These are phyloP conservation scores for Raffaelea ambrosiae DNA, from an alignment of 2,329 filamentous ascomycete genomes.

Conservation along the genomic window DNA sequence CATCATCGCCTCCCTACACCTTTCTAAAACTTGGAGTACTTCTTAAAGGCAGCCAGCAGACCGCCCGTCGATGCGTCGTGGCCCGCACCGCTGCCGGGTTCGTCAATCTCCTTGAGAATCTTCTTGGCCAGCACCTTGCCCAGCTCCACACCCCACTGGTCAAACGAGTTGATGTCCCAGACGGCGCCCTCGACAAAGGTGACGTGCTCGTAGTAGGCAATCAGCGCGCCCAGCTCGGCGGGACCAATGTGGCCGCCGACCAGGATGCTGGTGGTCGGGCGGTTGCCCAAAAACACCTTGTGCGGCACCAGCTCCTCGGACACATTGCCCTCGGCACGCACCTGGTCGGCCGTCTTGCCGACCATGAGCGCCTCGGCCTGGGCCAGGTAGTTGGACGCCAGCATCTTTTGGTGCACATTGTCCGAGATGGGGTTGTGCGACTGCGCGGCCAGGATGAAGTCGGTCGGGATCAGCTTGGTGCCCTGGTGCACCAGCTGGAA, in stretches of 20 bases:
- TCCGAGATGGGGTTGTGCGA: conserved; percentile 91
- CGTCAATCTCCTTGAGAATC: conserved; percentile 76
- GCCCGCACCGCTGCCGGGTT: conserved; percentile 57
- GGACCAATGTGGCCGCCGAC: conserved; percentile 88
- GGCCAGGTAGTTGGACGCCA: conserved; percentile 85
- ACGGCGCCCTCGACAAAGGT: conserved; percentile 96
- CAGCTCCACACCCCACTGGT: conserved; percentile 98
- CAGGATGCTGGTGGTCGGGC: conserved; percentile 90
- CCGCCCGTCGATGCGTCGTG: conserved; percentile 88
- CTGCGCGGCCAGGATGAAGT: conserved; percentile 94
- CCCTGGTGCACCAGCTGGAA: conserved; percentile 99
- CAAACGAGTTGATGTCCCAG: conserved; percentile 99
- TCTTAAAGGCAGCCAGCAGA: conserved; percentile 88
- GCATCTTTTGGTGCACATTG: conserved; percentile 95
- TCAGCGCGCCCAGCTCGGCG: conserved; percentile 84
- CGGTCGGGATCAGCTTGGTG: conserved; percentile 95
- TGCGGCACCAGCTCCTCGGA: conserved; percentile 77
- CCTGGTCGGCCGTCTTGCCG: conserved; percentile 74
- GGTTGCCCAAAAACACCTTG: conserved; percentile 98
- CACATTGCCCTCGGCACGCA: conserved; percentile 62
- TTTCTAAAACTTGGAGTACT: conserved; percentile 48
- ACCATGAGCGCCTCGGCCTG: conserved; percentile 88
- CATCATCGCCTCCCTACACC: too few species aligned
- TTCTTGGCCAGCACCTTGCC: conserved; percentile 95
- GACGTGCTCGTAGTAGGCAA: conserved; percentile 98